Evolutionary conservation across 2,329 filamentous ascomycete genomes (phyloP), one percentile per base, ranked within the genome.

Genomic region (Colletotrichum sp.): DNA sequence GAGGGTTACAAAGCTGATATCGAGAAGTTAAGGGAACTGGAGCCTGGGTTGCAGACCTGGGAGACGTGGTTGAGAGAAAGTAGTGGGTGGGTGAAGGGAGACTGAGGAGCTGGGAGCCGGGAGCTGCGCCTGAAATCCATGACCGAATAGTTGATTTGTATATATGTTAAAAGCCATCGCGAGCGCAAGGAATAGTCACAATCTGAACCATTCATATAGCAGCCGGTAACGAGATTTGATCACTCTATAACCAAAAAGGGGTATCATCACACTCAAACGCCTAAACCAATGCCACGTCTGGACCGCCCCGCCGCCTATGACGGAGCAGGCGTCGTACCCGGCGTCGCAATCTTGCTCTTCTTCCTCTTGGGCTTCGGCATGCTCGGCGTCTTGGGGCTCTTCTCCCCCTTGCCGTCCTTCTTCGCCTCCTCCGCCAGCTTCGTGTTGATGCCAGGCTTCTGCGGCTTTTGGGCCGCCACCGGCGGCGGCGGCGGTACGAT

Each of bases 391-490:
- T 84, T 86, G 8, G 85, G 84, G 55, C 86, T 85, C 82, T 87
- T 89, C 28, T 86, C 85, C 66, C 83, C 82, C 78, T 88, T 89
- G 55, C 79, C 83, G 26, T 89, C 88, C 79, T 88, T 88, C 81
- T 87, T 88, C 21, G 67, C 72, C 43, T 79, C 77, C n/a, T 85
- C 83, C 9, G 85, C 85, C 7, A 84, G 64, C 77, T 88, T 88
- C 38, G 86, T 87, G 64, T 85, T 84, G 57, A 88, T 77, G 2
- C 82, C 80, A 2, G 86, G 80, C 26, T 78, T 78, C 36, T 64
- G 67, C 32, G 61, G 75, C 63, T 68, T 71, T 36, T 64, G 71
- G 13, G 52, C 15, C 32, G 52, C n/a, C 36, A 38, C 60, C 55
- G 70, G 72, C 57, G 52, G 74, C 74, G 67, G 76, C 52, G 77